These are phyloP conservation scores for Xylariales sp. DNA, from an alignment of 2,329 filamentous ascomycete species.

Conservation along the genomic window DNA sequence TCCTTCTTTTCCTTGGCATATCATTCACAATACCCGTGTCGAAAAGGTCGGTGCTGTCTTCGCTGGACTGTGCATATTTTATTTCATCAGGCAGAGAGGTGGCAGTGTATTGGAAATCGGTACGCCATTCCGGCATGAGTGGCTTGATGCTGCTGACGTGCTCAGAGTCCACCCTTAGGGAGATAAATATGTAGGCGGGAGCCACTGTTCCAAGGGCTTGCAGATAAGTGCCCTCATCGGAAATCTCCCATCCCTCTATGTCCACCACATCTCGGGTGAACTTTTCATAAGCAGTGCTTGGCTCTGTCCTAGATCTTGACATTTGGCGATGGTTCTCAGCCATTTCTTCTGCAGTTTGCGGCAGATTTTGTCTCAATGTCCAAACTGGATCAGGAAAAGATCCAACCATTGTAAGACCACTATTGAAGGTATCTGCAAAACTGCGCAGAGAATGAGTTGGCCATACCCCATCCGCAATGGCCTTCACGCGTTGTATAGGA, in stretches of 20 bases:
- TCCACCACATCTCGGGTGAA: conserved; percentile 25
- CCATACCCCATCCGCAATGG: conserved; percentile 5
- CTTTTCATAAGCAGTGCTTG: conserved; percentile 17
- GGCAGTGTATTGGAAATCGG: conserved; percentile 33
- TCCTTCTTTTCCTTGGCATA: background rate
- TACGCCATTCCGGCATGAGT: conserved; percentile 29
- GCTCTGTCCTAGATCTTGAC: conserved; percentile 12
- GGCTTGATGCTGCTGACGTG: conserved; percentile 20
- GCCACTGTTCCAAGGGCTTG: conserved; percentile 27
- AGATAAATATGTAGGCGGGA: conserved; percentile 34
- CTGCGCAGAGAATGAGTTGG: conserved; percentile 1
- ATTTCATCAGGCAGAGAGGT: conserved; percentile 38
- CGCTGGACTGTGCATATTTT: conserved; percentile 20
- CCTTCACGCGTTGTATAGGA: background rate
- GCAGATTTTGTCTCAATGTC: conserved; percentile 15
- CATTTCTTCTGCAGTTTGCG: conserved; percentile 17
- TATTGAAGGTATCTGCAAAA: too few species aligned
- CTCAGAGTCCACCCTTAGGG: conserved; percentile 21
- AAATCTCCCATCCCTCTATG: conserved; percentile 43
- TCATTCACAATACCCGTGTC: background rate
- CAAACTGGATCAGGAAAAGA: conserved; percentile 6
- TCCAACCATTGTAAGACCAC: conserved; percentile 6
- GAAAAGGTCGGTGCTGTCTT: conserved; percentile 14
- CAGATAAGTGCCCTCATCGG: conserved; percentile 25
- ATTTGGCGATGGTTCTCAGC: conserved; percentile 11